These are phyloP conservation scores for Entomortierella parvispora DNA, from an alignment of 192 early-diverging fungal species.

Conservation along the genomic window DNA sequence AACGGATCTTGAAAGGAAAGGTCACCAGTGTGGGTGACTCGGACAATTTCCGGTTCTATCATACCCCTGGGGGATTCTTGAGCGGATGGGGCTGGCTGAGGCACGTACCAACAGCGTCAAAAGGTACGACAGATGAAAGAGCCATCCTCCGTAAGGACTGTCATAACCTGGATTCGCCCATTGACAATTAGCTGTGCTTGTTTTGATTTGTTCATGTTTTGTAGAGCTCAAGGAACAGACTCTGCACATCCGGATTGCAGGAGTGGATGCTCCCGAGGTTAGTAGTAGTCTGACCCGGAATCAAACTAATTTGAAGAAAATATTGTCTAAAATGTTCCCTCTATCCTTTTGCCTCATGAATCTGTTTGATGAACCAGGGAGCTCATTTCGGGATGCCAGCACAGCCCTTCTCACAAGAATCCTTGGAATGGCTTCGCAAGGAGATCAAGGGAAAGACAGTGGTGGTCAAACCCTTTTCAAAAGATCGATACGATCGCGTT, in stretches of 20 bases:
- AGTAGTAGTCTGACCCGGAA: not conserved
- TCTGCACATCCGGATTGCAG: conserved; percentile 71
- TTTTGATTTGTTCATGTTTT: not conserved
- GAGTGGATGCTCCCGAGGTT: conserved; percentile 78
- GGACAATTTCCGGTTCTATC: conserved; percentile 66
- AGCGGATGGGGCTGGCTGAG: conserved; percentile 59
- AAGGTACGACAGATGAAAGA: conserved; percentile 28
- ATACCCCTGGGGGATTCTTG: conserved; percentile 57
- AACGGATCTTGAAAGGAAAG: conserved; percentile 47
- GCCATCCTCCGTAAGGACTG: too few relatives aligned
- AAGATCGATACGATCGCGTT: conserved; percentile 70
- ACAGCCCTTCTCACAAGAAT: conserved; percentile 67
- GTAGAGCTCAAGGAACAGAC: conserved; percentile 66
- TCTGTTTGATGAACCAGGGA: conserved; percentile 28
- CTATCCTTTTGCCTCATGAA: not conserved
- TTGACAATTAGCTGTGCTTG: too few relatives aligned
- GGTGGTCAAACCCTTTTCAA: conserved; percentile 55
- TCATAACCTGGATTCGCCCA: too few relatives aligned
- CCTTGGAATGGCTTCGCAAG: conserved; percentile 60
- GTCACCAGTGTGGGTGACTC: conserved; percentile 64
- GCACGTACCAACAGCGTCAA: conserved; percentile 45
- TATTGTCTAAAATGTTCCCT: too few relatives aligned
- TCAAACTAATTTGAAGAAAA: not conserved
- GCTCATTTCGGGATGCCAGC: conserved; percentile 73
- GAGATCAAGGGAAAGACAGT: conserved; percentile 58